Evolutionary conservation across 2,329 filamentous ascomycete species (phyloP), one percentile per base, ranked within the genome.

Genomic region (Trichoderma sp.): DNA sequence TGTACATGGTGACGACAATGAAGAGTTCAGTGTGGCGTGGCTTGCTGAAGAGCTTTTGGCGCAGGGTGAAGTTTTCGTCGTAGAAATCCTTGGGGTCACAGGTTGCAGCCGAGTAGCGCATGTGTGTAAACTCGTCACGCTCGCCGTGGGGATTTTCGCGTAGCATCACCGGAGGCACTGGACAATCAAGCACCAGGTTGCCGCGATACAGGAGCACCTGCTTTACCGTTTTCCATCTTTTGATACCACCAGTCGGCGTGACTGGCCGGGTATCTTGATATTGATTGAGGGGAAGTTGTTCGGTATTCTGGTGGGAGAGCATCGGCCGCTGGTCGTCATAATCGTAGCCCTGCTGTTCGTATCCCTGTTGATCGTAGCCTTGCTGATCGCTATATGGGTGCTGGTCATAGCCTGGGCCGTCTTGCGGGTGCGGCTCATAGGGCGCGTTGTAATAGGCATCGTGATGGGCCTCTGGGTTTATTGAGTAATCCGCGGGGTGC

Each of bases 1-100:
- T 99, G 87, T 99, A 99, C 96, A 98, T 98, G 75, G 96, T 98
- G 72, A 98, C 91, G 41, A 95, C 96, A 80, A 98, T 98, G 84
- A 98, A 98, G 2, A 98, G 88, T 85, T 98, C 96, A 0, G 96
- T 98, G 81, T 98, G 94, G 73, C 96, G 90, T 4, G 95, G 93
- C 84, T 98, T 98, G 75, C 94, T 95, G 82, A 98, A 98, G 29
- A 98, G 90, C 82, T 91, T 93, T 85, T 98, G 96, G 77, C 96
- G 93, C 76, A 98, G 86, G 1, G 96, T 98, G 80, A 98, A 98
- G 77, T 96, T 94, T 80, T 95, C 92, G 4, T 94, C 92, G 82
- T 93, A 95, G 83, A 98, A 98, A 75, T 97, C 91, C 18, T 91
- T 89, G 0, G 96, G 96, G 81, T 98, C 96, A 86, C 96, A 98